phyloP scores from a whole-genome alignment of 176 grass and related monocot species.

The Puccinellia tenuiflora region DNA sequence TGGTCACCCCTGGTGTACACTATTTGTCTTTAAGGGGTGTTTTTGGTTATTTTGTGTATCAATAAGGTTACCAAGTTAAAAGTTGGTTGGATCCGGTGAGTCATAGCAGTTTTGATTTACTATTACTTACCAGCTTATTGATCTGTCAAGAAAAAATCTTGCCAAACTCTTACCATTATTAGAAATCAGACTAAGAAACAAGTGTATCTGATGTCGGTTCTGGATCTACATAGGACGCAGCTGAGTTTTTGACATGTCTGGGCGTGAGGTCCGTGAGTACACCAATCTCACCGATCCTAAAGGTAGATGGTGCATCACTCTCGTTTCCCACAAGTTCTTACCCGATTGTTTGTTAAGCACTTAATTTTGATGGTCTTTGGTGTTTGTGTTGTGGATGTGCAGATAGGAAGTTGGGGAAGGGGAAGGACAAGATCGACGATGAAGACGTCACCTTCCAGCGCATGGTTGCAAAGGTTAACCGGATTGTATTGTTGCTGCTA shows the following conservation, averaged over 20 bases:
- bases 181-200: neutral
- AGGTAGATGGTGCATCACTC: slow-evolving; percentile 32
- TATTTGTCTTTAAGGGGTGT: neutral
- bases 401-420: slow-evolving; percentile 94
- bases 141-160: neutral
- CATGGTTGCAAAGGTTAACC: slow-evolving; percentile 98
- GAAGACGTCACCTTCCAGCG: slow-evolving; percentile 98
- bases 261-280: slow-evolving; percentile 95
- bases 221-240: neutral
- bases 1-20: neutral
- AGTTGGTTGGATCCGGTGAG: neutral
- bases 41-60: neutral
- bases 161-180: neutral
- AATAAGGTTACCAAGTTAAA: neutral
- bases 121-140: neutral
- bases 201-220: neutral
- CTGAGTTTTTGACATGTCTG: slow-evolving; percentile 48
- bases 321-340: neutral
- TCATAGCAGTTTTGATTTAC: neutral
- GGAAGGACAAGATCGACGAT: slow-evolving; percentile 95
- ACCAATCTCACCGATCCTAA: slow-evolving; percentile 99
- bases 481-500: slow-evolving; percentile 43
- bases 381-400: neutral
- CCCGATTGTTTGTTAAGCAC: neutral
- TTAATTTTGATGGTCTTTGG: neutral